Evolutionary conservation across 352 stramenopile species (phyloP), one percentile per base, ranked within the genome.

Genomic region (Nannochloropsis limnetica): DNA sequence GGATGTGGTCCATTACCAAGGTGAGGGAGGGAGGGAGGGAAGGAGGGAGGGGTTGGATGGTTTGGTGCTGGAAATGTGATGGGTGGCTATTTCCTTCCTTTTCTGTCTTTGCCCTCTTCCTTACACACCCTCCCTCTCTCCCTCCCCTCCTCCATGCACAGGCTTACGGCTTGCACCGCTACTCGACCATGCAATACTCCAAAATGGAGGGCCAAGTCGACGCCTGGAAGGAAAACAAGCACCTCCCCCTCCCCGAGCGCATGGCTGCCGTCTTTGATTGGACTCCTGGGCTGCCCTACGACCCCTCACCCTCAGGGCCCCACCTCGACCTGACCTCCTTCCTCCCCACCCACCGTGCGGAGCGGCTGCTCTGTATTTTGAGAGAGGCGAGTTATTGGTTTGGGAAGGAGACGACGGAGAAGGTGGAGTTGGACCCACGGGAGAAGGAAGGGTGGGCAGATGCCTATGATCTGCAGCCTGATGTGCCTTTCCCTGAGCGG

Each of bases 371-470:
- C 29, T 68, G 80, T 15, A 43, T 86, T 32, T 45, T 86, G 61
- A 83, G 80, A 69, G 84, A 86, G 44, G 67, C 80, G 0, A 82
- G 83, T 29, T 37, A 83, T 49, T 86, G 84, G 84, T 80, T 86
- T 31, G 68, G 84, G 49, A 69, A 80, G 23, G 82, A 83, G 6
- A 84, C 82, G 32, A 83, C 83, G 37, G 25, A 28, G 1, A 79
- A 82, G 37, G 80, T 85, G 15, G 61, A 68, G 9, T 29, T 80
- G 45, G 61, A 29, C 22, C 81, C 68, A 15, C 32, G 81, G 68
- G 81, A 84, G 44, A 32, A 86, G 31, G 23, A 80, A 27, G 84
- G 84, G 17, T 86, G 84, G 82, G 23, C 81, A 8, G 4, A 82
- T 43, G 79, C 82, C 3, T 86, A 84, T 44, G 68, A 83, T 67